Percentiles rank a stretch among this genome's conserved stretches.
phyloP scores from a whole-genome alignment of 208 protist species.

The Wallacemonas sp. region DNA sequence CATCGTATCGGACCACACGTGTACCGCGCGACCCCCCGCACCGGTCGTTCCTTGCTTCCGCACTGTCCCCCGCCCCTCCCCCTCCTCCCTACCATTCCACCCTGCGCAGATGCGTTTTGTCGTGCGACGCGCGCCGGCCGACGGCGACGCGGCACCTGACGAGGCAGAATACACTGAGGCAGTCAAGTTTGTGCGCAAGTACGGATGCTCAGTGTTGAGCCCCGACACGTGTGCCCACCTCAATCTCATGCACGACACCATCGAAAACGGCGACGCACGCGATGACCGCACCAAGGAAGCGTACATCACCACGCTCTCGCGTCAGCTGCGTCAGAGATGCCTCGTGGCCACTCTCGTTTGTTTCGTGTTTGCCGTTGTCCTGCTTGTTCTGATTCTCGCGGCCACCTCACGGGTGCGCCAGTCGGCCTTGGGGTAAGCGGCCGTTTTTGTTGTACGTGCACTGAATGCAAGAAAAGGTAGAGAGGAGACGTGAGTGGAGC shows the following conservation, averaged over 20 bases:
- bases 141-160: neutral
- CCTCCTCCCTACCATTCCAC: too few relatives aligned
- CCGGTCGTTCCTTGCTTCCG: too few relatives aligned
- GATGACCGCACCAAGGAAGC: neutral
- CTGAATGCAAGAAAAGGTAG: neutral
- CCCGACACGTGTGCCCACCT: neutral
- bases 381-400: neutral
- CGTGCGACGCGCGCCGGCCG: neutral
- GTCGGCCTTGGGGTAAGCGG: neutral
- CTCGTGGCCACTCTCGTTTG: neutral
- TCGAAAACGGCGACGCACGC: neutral
- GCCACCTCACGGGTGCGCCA: neutral
- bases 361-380: neutral
- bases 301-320: slow-evolving; percentile 3
- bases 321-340: neutral
- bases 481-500: too few relatives aligned
- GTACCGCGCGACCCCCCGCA: too few relatives aligned
- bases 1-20: too few relatives aligned
- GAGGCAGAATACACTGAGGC: slow-evolving; percentile 2
- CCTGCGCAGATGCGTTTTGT: neutral
- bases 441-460: too few relatives aligned
- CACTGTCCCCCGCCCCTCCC: too few relatives aligned
- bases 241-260: slow-evolving; percentile 1
- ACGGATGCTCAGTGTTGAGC: slow-evolving; percentile 4
- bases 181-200: slow-evolving; percentile 11